Conservation (phyloP, 352 stramenopile genomes). For the Plasmopara halstedii region DNA sequence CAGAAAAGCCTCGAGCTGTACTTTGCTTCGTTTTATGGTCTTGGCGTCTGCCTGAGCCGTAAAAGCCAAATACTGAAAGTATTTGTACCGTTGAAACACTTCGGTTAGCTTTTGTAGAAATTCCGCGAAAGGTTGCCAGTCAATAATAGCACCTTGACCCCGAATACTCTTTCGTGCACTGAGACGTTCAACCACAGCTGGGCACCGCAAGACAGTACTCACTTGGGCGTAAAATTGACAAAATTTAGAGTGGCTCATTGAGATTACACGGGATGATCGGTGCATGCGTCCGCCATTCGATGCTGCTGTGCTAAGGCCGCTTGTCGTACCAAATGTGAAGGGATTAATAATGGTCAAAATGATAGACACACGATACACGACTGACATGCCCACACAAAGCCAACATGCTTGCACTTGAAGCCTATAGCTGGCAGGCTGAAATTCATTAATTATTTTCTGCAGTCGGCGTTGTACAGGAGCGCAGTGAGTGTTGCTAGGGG, state of each 20-base stretch:
- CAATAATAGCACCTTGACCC: slow-evolving; percentile 10
- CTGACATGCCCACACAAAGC: slow-evolving; percentile 46
- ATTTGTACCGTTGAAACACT: slow-evolving; percentile 30
- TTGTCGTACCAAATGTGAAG: slow-evolving; percentile 7
- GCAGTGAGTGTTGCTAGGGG: slow-evolving; percentile 5
- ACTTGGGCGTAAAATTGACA: slow-evolving; percentile 37
- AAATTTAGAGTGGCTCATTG: slow-evolving; percentile 57
- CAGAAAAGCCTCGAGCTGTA: slow-evolving; percentile 40
- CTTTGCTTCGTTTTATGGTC: slow-evolving; percentile 26
- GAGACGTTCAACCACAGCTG: slow-evolving; percentile 22
- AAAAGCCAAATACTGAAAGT: slow-evolving; percentile 33
- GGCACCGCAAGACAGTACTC: slow-evolving; percentile 32
- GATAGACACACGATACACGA: slow-evolving; percentile 53
- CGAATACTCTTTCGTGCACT: neutral
- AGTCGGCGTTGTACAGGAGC: slow-evolving; percentile 34
- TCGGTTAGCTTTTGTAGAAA: slow-evolving; percentile 34
- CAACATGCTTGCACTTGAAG: slow-evolving; percentile 40
- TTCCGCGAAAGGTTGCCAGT: slow-evolving; percentile 44
- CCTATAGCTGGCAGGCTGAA: slow-evolving; percentile 35
- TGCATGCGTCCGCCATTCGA: slow-evolving; percentile 12
- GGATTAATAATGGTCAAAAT: slow-evolving; percentile 18
- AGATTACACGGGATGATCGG: slow-evolving; percentile 46
- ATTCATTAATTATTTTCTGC: slow-evolving; percentile 56
- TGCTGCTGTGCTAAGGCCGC: slow-evolving; percentile 4
- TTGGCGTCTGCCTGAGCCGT: slow-evolving; percentile 29